These are phyloP conservation scores for Heracleum sosnowskyi DNA, from an alignment of 129 eudicot species.

Conservation along the genomic window DNA sequence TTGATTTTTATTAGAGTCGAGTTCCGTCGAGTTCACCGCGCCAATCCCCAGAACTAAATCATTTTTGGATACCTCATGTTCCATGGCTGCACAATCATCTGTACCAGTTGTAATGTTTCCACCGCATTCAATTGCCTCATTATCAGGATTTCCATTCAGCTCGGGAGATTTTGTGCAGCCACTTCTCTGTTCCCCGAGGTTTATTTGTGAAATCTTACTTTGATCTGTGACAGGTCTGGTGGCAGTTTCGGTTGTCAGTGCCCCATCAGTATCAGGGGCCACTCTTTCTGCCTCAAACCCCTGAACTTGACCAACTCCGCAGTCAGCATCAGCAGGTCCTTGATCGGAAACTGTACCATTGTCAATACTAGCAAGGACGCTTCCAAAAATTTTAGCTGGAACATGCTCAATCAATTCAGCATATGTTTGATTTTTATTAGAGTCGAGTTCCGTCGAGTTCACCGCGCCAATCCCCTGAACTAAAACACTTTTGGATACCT, in stretches of 20 bases:
- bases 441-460: background rate
- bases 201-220: background rate
- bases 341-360: background rate
- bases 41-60: conserved; percentile 1
- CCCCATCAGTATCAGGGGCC: conserved; percentile 4
- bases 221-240: background rate
- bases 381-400: conserved; percentile 11
- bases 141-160: background rate
- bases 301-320: background rate
- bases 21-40: background rate
- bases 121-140: background rate
- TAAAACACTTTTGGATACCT: background rate
- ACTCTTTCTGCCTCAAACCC: conserved; percentile 8
- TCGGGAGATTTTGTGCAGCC: background rate
- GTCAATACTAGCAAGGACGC: conserved; percentile 5
- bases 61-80: background rate
- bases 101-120: background rate
- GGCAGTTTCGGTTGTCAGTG: conserved; percentile 11
- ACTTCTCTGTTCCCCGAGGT: background rate
- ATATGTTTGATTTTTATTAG: background rate
- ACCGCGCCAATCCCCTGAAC: conserved; percentile 10
- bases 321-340: background rate
- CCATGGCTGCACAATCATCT: background rate
- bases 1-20: background rate
- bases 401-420: conserved; percentile 17